Conservation (phyloP, 2,329 filamentous ascomycete genomes). For the Fusarium sp. region DNA sequence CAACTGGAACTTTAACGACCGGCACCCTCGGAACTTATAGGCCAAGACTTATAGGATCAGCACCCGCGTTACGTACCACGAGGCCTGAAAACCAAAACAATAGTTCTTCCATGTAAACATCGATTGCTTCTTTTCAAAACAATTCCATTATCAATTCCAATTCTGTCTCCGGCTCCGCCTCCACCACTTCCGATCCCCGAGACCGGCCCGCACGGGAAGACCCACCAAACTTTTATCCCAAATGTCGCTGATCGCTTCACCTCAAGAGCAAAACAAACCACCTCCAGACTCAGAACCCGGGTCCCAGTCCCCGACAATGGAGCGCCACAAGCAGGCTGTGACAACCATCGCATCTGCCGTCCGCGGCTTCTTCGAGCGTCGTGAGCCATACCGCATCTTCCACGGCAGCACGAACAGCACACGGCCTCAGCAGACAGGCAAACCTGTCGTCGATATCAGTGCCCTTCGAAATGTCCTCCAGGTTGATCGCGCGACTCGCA, state of each 20-base stretch:
- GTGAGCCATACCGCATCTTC: conserved; percentile 74
- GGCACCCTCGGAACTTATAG: conserved; percentile 14
- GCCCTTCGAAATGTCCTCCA: conserved; percentile 70
- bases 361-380: conserved; percentile 54
- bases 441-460: conserved; percentile 74
- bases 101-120: not conserved
- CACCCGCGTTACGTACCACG: not conserved
- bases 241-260: conserved; percentile 21
- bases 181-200: conserved; percentile 29
- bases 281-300: conserved; percentile 5
- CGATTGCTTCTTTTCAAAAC: not conserved
- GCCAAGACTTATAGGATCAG: conserved; percentile 3
- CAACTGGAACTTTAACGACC: conserved; percentile 17
- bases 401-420: conserved; percentile 84
- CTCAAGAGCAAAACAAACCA: conserved; percentile 6
- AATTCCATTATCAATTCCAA: not conserved
- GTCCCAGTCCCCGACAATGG: conserved; percentile 45
- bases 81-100: not conserved
- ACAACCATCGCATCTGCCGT: conserved; percentile 55
- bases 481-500: conserved; percentile 63
- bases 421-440: conserved; percentile 61
- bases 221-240: conserved; percentile 28
- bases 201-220: conserved; percentile 28
- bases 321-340: conserved; percentile 59
- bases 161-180: conserved; percentile 31